Evolutionary conservation across 2,329 filamentous ascomycete genomes (phyloP).

Genomic region (Neopestalotiopsis sp.): DNA sequence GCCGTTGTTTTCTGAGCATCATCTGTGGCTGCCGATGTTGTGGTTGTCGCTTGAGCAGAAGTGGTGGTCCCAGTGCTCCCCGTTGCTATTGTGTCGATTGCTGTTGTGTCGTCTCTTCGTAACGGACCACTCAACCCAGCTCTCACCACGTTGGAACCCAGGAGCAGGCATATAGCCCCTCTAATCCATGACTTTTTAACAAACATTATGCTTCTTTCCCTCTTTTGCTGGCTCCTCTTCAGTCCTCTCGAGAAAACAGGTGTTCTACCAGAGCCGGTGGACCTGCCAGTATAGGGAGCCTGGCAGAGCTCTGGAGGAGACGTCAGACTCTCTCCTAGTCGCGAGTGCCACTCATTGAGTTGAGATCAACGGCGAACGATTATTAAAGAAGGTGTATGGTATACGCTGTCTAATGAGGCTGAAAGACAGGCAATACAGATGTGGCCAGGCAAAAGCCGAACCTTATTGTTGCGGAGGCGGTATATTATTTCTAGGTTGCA

Average conservation of each 20-base stretch:
- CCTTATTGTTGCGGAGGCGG: slow-evolving; percentile 8
- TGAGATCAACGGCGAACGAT: background rate
- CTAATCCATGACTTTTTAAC: slow-evolving; percentile 39
- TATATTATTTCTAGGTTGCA: slow-evolving; percentile 4
- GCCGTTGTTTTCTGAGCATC: background rate
- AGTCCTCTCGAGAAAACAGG: background rate
- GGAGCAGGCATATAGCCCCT: slow-evolving; percentile 45
- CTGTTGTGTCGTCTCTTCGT: slow-evolving; percentile 41
- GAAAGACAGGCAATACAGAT: background rate
- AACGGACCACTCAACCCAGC: slow-evolving; percentile 40
- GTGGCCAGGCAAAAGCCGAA: slow-evolving; percentile 10
- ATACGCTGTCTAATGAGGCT: background rate
- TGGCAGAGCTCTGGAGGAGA: slow-evolving; percentile 1
- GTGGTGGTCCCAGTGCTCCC: slow-evolving; percentile 24
- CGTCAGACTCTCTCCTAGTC: background rate
- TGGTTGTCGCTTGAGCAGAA: slow-evolving; percentile 20
- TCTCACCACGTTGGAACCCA: slow-evolving; percentile 43
- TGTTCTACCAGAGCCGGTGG: background rate
- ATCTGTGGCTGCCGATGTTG: slow-evolving; percentile 23
- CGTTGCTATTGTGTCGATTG: slow-evolving; percentile 27
- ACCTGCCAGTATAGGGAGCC: background rate
- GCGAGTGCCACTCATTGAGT: background rate
- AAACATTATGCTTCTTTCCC: slow-evolving; percentile 36
- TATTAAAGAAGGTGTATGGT: background rate
- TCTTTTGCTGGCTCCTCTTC: background rate